Percentiles rank a stretch among this genome's conserved stretches.
These are phyloP conservation scores for Penicillium cinerascens DNA, from an alignment of 495 filamentous ascomycete genomes.

Conservation along the genomic window DNA sequence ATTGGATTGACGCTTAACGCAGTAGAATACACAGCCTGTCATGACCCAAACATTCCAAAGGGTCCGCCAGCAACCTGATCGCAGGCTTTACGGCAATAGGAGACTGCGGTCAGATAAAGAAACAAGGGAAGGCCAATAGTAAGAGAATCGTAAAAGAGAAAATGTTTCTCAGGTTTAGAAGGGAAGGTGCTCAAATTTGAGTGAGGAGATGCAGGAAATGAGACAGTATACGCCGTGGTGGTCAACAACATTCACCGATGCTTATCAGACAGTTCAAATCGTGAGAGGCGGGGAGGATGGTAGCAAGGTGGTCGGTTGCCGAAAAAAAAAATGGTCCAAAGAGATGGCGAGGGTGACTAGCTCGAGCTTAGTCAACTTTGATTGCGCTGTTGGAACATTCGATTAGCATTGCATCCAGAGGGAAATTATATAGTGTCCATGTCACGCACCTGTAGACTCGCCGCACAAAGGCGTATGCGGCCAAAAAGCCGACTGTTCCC, in stretches of 20 bases:
- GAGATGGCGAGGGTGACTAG: not conserved
- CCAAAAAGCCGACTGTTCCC: slow-evolving; percentile 85
- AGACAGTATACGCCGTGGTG: slow-evolving; percentile 26
- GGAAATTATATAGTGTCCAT: not conserved
- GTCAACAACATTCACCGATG: slow-evolving; percentile 20
- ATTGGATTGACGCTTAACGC: slow-evolving; percentile 3
- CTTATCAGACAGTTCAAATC: slow-evolving; percentile 21
- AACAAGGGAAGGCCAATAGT: not conserved
- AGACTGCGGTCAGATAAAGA: not conserved
- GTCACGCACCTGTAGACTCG: slow-evolving; percentile 72
- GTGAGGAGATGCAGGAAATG: slow-evolving; percentile 14
- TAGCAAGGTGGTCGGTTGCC: not conserved
- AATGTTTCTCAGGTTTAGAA: not conserved
- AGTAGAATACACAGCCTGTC: not conserved
- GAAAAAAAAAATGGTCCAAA: slow-evolving; percentile 16
- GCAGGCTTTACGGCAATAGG: not conserved
- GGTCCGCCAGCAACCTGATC: slow-evolving; percentile 1
- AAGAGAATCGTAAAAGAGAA: not conserved
- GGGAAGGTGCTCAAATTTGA: not conserved
- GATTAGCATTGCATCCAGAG: not conserved
- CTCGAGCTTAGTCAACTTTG: slow-evolving; percentile 36
- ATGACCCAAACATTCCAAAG: not conserved
- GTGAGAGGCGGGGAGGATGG: slow-evolving; percentile 6
- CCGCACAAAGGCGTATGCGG: slow-evolving; percentile 83
- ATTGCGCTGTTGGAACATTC: slow-evolving; percentile 24